Conservation (phyloP, 768 basidiomycete species). For the Agrocybe chaxingu region DNA sequence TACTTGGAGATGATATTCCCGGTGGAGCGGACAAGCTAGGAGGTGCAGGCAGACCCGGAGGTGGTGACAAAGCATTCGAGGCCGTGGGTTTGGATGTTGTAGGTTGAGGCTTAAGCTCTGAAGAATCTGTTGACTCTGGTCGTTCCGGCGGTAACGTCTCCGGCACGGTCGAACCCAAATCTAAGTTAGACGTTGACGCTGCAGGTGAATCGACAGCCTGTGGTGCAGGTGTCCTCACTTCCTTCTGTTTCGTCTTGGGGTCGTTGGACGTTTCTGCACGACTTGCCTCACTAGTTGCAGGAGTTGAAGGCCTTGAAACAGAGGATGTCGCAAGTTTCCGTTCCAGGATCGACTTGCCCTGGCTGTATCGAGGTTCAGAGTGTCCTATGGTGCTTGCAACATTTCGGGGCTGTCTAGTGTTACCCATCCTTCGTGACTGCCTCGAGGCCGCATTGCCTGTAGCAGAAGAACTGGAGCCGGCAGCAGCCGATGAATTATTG, state of each 20-base stretch:
- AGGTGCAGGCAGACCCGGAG: conserved; percentile 57
- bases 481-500: conserved; percentile 7
- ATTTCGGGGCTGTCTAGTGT: conserved; percentile 47
- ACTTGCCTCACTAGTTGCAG: conserved; percentile 47
- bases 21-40: conserved; percentile 58
- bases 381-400: conserved; percentile 18
- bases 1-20: conserved; percentile 57
- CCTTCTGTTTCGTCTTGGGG: conserved; percentile 36
- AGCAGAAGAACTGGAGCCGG: conserved; percentile 4
- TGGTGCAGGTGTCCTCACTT: conserved; percentile 24
- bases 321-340: conserved; percentile 41
- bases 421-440: conserved; percentile 39
- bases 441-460: conserved; percentile 24
- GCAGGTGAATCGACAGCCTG: conserved; percentile 39
- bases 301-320: conserved; percentile 63
- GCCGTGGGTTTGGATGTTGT: conserved; percentile 37
- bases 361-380: conserved; percentile 30
- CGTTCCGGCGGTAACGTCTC: conserved; percentile 39
- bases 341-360: conserved; percentile 36
- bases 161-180: conserved; percentile 42
- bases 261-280: conserved; percentile 45
- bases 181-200: conserved; percentile 52
- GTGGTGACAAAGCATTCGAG: conserved; percentile 51
- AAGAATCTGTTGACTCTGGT: conserved; percentile 30
- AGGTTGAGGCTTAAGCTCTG: conserved; percentile 31